These are phyloP conservation scores for Chrysoporthe cubensis DNA, from an alignment of 2,329 filamentous ascomycete species.

Conservation along the genomic window DNA sequence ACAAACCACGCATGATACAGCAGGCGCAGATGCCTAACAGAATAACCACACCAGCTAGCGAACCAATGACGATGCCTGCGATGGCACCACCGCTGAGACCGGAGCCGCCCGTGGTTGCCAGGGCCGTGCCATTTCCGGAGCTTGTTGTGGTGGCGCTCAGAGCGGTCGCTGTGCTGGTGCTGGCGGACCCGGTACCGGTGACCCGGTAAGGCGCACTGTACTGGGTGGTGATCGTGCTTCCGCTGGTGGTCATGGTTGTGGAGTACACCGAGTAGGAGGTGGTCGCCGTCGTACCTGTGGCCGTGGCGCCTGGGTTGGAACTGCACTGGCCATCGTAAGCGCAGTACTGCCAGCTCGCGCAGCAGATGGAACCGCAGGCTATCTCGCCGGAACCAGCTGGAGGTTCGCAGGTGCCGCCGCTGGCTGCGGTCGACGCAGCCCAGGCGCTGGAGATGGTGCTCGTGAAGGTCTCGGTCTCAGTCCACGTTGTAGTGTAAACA, in stretches of 20 bases:
- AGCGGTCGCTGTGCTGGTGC: constrained; percentile 58
- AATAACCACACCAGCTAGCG: constrained; percentile 67
- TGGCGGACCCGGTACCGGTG: constrained; percentile 52
- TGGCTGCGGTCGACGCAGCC: constrained; percentile 49
- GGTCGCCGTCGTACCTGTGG: constrained; percentile 49
- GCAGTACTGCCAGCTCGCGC: constrained; percentile 71
- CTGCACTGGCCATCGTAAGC: constrained; percentile 61
- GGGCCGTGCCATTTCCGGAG: constrained; percentile 40
- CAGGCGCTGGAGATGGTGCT: constrained; percentile 59
- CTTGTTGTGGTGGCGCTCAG: constrained; percentile 51
- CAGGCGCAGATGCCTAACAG: constrained; percentile 75
- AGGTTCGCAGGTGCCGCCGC: constrained; percentile 54
- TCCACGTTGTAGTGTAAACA: constrained; percentile 62
- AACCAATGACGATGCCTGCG: constrained; percentile 79
- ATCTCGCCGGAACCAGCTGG: constrained; percentile 54
- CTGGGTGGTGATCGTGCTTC: constrained; percentile 56
- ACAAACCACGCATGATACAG: constrained; percentile 68
- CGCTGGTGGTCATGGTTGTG: constrained; percentile 46
- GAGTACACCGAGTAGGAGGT: constrained; percentile 34
- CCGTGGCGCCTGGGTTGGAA: constrained; percentile 45
- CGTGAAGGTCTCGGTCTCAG: constrained; percentile 62
- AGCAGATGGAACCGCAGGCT: constrained; percentile 72
- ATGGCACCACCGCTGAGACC: constrained; percentile 72
- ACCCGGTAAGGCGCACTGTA: constrained; percentile 56
- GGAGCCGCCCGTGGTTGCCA: constrained; percentile 42